Evolutionary conservation across 441 rosid genomes (phyloP).

Genomic region (Sinapis alba): DNA sequence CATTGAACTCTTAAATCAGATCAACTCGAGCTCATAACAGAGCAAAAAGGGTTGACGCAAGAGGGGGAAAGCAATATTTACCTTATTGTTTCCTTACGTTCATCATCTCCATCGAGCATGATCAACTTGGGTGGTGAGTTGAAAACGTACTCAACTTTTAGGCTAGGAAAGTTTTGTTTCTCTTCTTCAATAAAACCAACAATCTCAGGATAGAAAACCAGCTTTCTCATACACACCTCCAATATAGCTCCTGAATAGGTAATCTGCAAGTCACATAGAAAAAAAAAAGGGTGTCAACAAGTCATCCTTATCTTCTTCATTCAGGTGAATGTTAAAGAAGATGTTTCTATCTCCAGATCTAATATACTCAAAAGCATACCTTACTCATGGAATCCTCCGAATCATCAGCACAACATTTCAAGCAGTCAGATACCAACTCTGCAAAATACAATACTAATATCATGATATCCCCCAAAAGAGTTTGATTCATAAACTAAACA

Average conservation of each 20-base stretch:
- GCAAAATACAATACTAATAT: constrained; percentile 36
- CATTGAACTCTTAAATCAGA: background rate
- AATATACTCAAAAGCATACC: constrained; percentile 43
- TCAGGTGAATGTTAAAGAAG: background rate
- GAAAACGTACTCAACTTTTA: constrained; percentile 74
- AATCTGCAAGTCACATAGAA: constrained; percentile 46
- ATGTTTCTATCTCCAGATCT: constrained; percentile 1
- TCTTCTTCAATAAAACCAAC: constrained; percentile 92
- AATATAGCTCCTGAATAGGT: constrained; percentile 79
- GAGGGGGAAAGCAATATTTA: constrained; percentile 3
- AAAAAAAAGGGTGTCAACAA: background rate
- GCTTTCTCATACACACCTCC: constrained; percentile 92
- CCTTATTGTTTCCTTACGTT: constrained; percentile 84
- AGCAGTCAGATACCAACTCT: constrained; percentile 92
- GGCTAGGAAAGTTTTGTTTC: constrained; percentile 70
- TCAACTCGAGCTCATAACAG: background rate
- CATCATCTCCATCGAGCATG: constrained; percentile 79
- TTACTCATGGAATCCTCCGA: constrained; percentile 85
- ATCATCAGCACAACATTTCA: constrained; percentile 94
- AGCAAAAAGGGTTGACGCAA: constrained; percentile 11
- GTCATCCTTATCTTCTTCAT: background rate
- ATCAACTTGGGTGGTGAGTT: constrained; percentile 93
- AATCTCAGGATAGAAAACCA: constrained; percentile 90
- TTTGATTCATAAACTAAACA: too few species aligned
- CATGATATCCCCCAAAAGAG: too few species aligned